A percentile compares a stretch with the other conserved stretches of the same genome.
phyloP scores from a whole-genome alignment of 257 asterid species.

The Sherardia arvensis region DNA sequence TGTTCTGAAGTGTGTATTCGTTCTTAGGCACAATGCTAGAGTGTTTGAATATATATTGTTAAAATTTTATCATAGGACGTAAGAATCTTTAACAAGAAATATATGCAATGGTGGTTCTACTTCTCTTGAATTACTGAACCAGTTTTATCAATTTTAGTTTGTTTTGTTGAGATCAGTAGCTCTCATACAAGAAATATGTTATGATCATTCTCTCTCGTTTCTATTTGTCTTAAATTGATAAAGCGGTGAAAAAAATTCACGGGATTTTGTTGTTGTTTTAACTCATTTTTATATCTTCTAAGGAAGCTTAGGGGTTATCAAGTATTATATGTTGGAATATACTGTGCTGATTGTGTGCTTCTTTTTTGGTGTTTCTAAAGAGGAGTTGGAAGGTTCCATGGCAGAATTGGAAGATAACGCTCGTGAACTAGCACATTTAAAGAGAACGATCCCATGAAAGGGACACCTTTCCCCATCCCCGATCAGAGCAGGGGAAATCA shows the following conservation, averaged over 20 bases:
- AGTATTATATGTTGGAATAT: neutral
- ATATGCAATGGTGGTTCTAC: neutral
- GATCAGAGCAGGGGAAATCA: slow-evolving; percentile 53
- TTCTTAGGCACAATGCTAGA: neutral
- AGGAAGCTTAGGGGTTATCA: neutral
- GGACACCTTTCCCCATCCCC: slow-evolving; percentile 37
- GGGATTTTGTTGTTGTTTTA: neutral
- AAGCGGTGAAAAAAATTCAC: neutral
- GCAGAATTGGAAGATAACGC: slow-evolving; percentile 77
- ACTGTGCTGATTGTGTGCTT: neutral
- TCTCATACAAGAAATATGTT: neutral
- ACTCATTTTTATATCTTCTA: too few relatives aligned
- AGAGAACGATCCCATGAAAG: slow-evolving; percentile 62
- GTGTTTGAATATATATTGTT: neutral
- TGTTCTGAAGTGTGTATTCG: neutral
- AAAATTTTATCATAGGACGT: too few relatives aligned
- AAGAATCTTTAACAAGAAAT: neutral
- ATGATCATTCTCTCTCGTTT: neutral
- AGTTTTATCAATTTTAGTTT: neutral
- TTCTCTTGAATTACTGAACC: neutral
- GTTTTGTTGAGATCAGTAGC: neutral
- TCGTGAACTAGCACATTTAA: slow-evolving; percentile 54
- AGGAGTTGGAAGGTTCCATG: slow-evolving; percentile 60
- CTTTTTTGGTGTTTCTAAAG: slow-evolving; percentile 30
- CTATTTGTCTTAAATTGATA: neutral